Conservation (phyloP, 768 basidiomycete species). For the Serendipita sp. region DNA sequence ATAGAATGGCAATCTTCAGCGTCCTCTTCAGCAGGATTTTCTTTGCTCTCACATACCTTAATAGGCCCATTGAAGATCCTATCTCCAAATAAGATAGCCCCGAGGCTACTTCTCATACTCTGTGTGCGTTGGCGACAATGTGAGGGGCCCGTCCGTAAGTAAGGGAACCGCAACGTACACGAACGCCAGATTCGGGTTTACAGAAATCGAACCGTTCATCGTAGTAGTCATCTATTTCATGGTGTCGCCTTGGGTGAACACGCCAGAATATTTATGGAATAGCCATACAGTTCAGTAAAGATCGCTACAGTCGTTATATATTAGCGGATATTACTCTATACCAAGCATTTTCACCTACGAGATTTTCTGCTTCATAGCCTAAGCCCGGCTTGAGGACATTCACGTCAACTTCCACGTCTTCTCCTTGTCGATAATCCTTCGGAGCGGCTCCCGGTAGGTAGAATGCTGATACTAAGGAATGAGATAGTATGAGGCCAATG, state of each 20-base stretch:
- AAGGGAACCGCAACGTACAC: neutral
- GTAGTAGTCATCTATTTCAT: constrained; percentile 73
- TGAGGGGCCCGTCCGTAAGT: constrained; percentile 16
- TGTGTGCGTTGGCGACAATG: neutral
- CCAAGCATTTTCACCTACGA: neutral
- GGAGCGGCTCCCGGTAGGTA: constrained; percentile 85
- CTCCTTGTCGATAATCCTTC: constrained; percentile 56
- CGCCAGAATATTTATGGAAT: neutral
- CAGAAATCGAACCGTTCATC: constrained; percentile 78
- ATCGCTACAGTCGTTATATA: constrained; percentile 43
- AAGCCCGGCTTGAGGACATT: constrained; percentile 76
- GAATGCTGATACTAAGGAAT: constrained; percentile 34
- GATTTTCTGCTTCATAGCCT: neutral
- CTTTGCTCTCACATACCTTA: constrained; percentile 37
- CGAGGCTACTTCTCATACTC: constrained; percentile 27
- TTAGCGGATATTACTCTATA: constrained; percentile 7
- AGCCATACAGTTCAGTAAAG: constrained; percentile 66
- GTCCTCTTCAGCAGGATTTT: neutral
- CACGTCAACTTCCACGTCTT: constrained; percentile 64
- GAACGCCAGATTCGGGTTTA: constrained; percentile 45
- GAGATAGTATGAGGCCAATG: neutral
- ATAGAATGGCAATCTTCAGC: neutral
- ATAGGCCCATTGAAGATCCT: constrained; percentile 85
- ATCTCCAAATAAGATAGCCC: constrained; percentile 93
- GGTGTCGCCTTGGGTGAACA: neutral